Evolutionary conservation across 306 rosid species (phyloP).

Genomic region (Gleditsia sinensis): DNA sequence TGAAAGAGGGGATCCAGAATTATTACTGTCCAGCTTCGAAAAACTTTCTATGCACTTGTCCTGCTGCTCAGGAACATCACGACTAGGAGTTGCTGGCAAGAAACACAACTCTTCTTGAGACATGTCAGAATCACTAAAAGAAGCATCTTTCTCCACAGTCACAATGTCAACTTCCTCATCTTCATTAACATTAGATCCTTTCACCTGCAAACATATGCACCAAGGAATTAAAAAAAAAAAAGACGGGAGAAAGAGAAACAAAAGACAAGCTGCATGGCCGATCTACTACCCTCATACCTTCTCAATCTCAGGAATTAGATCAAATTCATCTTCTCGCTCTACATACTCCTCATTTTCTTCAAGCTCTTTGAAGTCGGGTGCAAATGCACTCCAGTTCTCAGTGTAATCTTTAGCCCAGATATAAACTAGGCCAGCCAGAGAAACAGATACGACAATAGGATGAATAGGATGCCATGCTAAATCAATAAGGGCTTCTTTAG

Average conservation of each 20-base stretch:
- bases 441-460: slow-evolving; percentile 93
- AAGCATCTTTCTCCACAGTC: slow-evolving; percentile 72
- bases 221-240: background rate
- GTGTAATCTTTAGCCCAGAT: slow-evolving; percentile 99
- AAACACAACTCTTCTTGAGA: slow-evolving; percentile 86
- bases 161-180: slow-evolving; percentile 89
- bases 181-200: slow-evolving; percentile 77
- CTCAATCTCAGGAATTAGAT: slow-evolving; percentile 85
- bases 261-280: slow-evolving; percentile 1
- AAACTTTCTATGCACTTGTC: slow-evolving; percentile 74
- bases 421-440: slow-evolving; percentile 79
- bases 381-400: slow-evolving; percentile 99
- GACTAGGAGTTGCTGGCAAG: slow-evolving; percentile 83
- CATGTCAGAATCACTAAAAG: slow-evolving; percentile 91
- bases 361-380: slow-evolving; percentile 98
- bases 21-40: slow-evolving; percentile 76
- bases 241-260: background rate
- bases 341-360: slow-evolving; percentile 97
- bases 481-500: slow-evolving; percentile 96
- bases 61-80: slow-evolving; percentile 65
- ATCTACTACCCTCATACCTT: slow-evolving; percentile 56
- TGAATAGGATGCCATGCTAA: slow-evolving; percentile 97
- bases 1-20: slow-evolving; percentile 90
- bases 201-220: slow-evolving; percentile 56
- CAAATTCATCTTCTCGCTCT: slow-evolving; percentile 96